Percentiles rank a stretch among this genome's conserved stretches.
Evolutionary conservation across 495 filamentous ascomycete genomes (phyloP).

Genomic region (Baudoinia panamericana): DNA sequence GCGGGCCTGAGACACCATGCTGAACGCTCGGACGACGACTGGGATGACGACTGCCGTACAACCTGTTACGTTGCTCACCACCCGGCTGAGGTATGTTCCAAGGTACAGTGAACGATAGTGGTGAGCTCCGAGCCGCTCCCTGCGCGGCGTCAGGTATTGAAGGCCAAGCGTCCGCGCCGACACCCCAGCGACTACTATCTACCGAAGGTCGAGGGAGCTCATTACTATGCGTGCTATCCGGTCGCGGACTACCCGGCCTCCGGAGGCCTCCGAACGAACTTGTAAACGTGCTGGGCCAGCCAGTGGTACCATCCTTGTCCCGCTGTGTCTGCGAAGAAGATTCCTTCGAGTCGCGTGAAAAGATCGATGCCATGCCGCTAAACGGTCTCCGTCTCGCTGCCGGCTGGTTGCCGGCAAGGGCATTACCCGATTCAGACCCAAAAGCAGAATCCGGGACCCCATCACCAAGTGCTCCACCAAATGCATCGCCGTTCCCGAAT

Average conservation of each 20-base stretch:
- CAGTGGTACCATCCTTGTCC: slow-evolving; percentile 10
- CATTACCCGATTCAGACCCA: no score
- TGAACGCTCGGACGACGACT: slow-evolving; percentile 29
- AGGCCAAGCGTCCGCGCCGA: slow-evolving; percentile 16
- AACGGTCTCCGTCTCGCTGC: no score
- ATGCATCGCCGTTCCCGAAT: slow-evolving; percentile 16
- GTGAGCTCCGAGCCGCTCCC: slow-evolving; percentile 15
- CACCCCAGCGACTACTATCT: slow-evolving; percentile 26
- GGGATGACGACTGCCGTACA: slow-evolving; percentile 22
- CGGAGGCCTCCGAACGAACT: slow-evolving; percentile 8
- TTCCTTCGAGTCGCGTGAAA: no score
- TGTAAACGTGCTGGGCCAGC: slow-evolving; percentile 18
- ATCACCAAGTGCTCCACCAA: background rate
- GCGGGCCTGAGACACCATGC: slow-evolving; percentile 24
- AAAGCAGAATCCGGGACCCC: background rate
- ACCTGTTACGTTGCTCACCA: background rate
- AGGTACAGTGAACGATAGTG: slow-evolving; percentile 9
- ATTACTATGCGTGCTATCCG: slow-evolving; percentile 25
- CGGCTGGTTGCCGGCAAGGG: no score
- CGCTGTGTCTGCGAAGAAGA: no score
- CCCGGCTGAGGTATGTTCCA: background rate
- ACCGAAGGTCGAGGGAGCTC: slow-evolving; percentile 29
- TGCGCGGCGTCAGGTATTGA: slow-evolving; percentile 1
- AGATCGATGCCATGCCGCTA: background rate
- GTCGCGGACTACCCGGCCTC: slow-evolving; percentile 26